Percentiles rank a stretch among this genome's conserved stretches.
Conservation (phyloP, 2,329 filamentous ascomycete species). For the Huntiella moniliformis region DNA sequence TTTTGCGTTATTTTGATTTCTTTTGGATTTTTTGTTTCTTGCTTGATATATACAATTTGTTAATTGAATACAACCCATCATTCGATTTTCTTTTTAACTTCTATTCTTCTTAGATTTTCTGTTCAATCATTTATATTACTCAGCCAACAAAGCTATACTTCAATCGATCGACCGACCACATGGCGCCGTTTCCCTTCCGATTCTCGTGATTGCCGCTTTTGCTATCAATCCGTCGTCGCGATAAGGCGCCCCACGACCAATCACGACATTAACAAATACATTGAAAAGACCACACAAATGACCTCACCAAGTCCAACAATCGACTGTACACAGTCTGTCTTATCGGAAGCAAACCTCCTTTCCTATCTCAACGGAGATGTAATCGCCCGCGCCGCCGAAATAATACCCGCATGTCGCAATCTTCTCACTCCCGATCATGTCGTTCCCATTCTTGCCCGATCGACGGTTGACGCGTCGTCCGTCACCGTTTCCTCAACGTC, state of each 20-base stretch:
- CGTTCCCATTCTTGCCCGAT: conserved; percentile 2
- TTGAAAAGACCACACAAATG: conserved; percentile 1
- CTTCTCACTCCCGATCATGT: conserved; percentile 3
- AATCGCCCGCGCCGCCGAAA: conserved; percentile 6
- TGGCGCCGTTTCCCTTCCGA: not conserved
- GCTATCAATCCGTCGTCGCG: not conserved
- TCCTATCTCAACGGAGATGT: conserved; percentile 7
- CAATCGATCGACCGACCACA: not conserved
- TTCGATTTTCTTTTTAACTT: not conserved
- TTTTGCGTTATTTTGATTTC: not conserved
- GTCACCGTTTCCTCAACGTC: conserved; percentile 25
- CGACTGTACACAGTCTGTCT: conserved; percentile 8
- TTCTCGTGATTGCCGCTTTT: not conserved
- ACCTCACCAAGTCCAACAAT: conserved; percentile 2
- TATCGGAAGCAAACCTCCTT: conserved; percentile 7
- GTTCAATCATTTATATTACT: not conserved
- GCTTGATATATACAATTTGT: not conserved
- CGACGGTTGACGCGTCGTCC: conserved; percentile 15
- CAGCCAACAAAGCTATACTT: not conserved
- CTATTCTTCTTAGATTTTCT: not conserved
- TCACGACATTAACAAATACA: conserved; percentile 3
- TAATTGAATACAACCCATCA: not conserved
- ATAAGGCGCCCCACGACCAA: not conserved
- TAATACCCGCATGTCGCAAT: conserved; percentile 3
- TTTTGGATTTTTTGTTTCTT: not conserved